Percentiles rank a stretch among this genome's conserved stretches.
These are phyloP conservation scores for Pyrus betulifolia DNA, from an alignment of 306 rosid species.

Conservation along the genomic window DNA sequence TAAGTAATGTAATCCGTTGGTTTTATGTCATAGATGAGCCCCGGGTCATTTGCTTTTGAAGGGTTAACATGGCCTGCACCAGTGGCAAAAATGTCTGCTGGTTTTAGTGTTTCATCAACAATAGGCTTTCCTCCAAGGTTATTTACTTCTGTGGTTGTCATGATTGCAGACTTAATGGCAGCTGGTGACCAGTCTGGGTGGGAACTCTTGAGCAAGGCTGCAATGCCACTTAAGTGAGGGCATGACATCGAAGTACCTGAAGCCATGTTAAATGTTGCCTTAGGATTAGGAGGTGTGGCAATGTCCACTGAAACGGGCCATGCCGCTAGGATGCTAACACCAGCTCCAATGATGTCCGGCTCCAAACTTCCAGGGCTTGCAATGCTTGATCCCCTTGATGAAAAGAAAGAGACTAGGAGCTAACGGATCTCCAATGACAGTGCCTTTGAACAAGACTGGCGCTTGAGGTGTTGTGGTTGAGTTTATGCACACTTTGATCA, in stretches of 20 bases:
- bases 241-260: slow-evolving; percentile 54
- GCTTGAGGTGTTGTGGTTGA: slow-evolving; percentile 30
- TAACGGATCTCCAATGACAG: slow-evolving; percentile 30
- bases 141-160: slow-evolving; percentile 5
- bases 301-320: slow-evolving; percentile 26
- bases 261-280: slow-evolving; percentile 5
- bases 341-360: slow-evolving; percentile 51
- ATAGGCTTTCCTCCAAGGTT: slow-evolving; percentile 4
- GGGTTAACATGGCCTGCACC: slow-evolving; percentile 65
- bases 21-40: slow-evolving; percentile 41
- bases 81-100: slow-evolving; percentile 33
- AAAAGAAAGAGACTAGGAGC: slow-evolving; percentile 39
- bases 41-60: slow-evolving; percentile 33
- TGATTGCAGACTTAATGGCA: slow-evolving; percentile 44
- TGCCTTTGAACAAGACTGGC: slow-evolving; percentile 41
- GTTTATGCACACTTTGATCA: slow-evolving; percentile 36
- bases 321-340: slow-evolving; percentile 48
- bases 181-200: slow-evolving; percentile 67
- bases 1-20: slow-evolving; percentile 43
- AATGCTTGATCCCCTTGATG: slow-evolving; percentile 53
- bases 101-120: neutral
- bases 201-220: slow-evolving; percentile 43
- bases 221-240: slow-evolving; percentile 51
- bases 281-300: neutral
- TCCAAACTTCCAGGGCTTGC: slow-evolving; percentile 44